Base-by-base conservation (phyloP, 2,329 filamentous ascomycete species). In the Colletotrichum sp. region DNA sequence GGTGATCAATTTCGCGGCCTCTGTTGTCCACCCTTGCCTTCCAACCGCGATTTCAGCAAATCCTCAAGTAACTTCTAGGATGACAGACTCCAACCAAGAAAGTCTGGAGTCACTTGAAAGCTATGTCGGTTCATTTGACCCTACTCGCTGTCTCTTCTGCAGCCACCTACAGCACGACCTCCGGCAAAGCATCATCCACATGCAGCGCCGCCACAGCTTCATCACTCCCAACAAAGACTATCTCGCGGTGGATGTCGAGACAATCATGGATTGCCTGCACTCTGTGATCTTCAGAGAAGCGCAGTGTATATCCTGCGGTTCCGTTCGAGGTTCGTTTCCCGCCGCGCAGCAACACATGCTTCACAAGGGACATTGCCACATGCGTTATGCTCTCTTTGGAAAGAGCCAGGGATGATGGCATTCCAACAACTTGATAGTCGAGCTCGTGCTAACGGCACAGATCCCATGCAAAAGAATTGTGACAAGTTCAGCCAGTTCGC, bases 341-440 rank as follows among this genome's bases (percentile, higher is more conserved):
- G 90, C 85, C 0, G 85, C 87, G 0, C 87, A 89, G 76, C 87
- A 89, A 52, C 90, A 90, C 65, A 90, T 90, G 88, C 79, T 81
- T 0, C 83, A 81, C 16, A 90, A 88, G 71, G 86, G 18, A 7
- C 43, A 7, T 48, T 48, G 43, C 15, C 10, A 7, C 43, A 13
- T 48, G 10, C 6, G 43, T 48, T 21, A 48, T 48, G 18, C 18
- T 21, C 43, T 48, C n/a, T 21, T 48, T 48, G 43, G 43, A 21
- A n/a, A 48, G 3, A 0, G 18, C 43, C 43, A 48, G n/a, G 3
- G 18, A 21, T 21, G 8, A 48, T 48, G 38, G 0, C 38, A n/a
- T 38, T 3, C 36, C 0, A 1, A 43, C 8, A 43, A 0, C 18
- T 1, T 43, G 38, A 43, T 0, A 2, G 2, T n/a, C 0, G 18